Evolutionary conservation across 2,329 filamentous ascomycete genomes (phyloP), one percentile per base, ranked within the genome.

Genomic region (Colletotrichum sp.): DNA sequence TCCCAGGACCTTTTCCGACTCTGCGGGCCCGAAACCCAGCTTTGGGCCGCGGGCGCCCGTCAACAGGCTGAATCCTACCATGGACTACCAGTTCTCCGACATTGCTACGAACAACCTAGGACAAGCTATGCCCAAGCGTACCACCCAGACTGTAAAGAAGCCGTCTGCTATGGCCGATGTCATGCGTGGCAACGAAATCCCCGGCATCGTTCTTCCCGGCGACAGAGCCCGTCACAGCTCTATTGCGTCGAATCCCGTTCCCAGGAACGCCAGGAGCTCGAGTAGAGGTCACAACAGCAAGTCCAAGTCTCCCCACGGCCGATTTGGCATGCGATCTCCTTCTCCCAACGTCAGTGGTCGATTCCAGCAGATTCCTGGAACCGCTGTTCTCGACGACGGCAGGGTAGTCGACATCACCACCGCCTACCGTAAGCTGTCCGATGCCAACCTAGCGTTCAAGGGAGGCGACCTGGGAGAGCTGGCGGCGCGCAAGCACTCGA

Each of bases 351-450:
- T 77, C 21, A 61, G 68, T 36, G 75, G 72, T 30, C 72, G 71
- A 13, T 73, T 78, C 13, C 77, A 78, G 70, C 75, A 73, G 67
- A 77, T 77, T 10, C 75, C 77, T 4, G 77, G 77, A 15, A 77
- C 69, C 82, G 82, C 90, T 16, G 86, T 92, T 60, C 87, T 94
- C 5, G 90, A 92, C 57, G 91, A 92, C 70, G 92, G 91, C 13
- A 89, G 90, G 63, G 82, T 90, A 2, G 86, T 95, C 67, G 93
- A 96, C 81, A 90, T 94, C 83, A 91, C 90, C 74, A 93, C 88
- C 77, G 93, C 94, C 6, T 95, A 96, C 81, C 89, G 93, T 67
- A 90, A 92, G 74, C 85, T 96, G 21, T 95, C 94, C 2, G 93
- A 96, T 81, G 93, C 93, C 13, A 92, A 93, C 67, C 85, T 96